Conservation (phyloP, 2,329 filamentous ascomycete genomes). For the Leptoxyphium fumago region DNA sequence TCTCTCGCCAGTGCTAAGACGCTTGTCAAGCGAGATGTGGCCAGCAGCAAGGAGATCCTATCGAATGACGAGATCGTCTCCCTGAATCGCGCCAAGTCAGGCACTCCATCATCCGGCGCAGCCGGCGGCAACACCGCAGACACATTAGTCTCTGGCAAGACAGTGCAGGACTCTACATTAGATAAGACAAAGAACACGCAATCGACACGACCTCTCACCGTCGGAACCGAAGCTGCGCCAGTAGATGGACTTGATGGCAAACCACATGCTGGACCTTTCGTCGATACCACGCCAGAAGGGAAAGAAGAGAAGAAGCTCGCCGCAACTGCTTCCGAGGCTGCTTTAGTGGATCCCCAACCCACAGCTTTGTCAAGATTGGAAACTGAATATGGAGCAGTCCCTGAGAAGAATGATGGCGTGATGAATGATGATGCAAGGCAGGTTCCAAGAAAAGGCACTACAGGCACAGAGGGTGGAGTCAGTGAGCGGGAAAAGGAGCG, state of each 20-base stretch:
- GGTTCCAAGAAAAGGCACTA: conserved; percentile 69
- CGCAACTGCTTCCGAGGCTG: conserved; percentile 12
- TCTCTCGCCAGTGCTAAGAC: conserved; percentile 38
- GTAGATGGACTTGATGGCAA: conserved; percentile 89
- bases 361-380: conserved; percentile 11
- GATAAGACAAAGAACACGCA: conserved; percentile 8
- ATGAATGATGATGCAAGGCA: conserved; percentile 78
- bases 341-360: conserved; percentile 18
- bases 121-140: not conserved
- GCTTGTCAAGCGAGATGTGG: conserved; percentile 12
- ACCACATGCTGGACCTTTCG: conserved; percentile 74
- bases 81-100: conserved; percentile 9
- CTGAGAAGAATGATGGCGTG: conserved; percentile 56
- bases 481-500: conserved; percentile 71
- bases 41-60: conserved; percentile 6
- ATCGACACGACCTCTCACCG: conserved; percentile 18
- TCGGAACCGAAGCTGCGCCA: conserved; percentile 63
- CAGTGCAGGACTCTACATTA: conserved; percentile 11
- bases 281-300: conserved; percentile 35
- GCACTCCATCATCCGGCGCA: conserved; percentile 1
- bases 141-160: conserved; percentile 11
- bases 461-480: conserved; percentile 78
- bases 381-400: conserved; percentile 28
- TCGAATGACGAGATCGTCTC: conserved; percentile 14
- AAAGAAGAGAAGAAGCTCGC: conserved; percentile 11